These are phyloP conservation scores for Alternaria hordeiaustralica DNA, from an alignment of 2,329 filamentous ascomycete species.

Conservation along the genomic window DNA sequence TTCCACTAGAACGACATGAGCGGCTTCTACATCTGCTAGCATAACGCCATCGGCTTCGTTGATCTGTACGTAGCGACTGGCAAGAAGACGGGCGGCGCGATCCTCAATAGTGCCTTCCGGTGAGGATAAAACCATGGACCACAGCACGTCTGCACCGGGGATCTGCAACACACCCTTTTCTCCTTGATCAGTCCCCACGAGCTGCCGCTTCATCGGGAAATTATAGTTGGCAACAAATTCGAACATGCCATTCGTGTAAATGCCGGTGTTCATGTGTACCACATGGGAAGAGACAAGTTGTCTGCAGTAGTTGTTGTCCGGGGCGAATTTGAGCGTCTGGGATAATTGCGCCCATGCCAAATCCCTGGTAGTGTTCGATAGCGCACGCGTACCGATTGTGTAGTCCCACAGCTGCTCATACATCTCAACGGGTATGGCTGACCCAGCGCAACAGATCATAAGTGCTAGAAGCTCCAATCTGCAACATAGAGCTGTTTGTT, in stretches of 20 bases:
- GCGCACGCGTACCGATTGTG: conserved; percentile 69
- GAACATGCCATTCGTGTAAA: conserved; percentile 67
- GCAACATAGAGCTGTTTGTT: conserved; percentile 36
- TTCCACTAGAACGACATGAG: conserved; percentile 74
- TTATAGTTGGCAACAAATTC: conserved; percentile 64
- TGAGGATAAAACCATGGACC: conserved; percentile 78
- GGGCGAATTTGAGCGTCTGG: conserved; percentile 26
- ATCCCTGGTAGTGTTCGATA: conserved; percentile 66
- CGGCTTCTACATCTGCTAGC: conserved; percentile 58
- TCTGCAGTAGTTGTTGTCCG: conserved; percentile 38
- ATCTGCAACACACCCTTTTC: conserved; percentile 53
- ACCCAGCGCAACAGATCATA: conserved; percentile 67
- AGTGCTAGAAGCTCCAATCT: conserved; percentile 62
- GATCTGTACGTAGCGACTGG: conserved; percentile 72
- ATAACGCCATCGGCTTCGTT: conserved; percentile 48
- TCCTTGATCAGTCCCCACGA: conserved; percentile 22
- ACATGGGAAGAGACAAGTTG: conserved; percentile 58
- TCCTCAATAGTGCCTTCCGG: conserved; percentile 70
- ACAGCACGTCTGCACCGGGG: conserved; percentile 73
- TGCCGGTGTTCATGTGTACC: conserved; percentile 62
- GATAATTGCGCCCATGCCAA: conserved; percentile 66
- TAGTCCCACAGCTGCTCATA: conserved; percentile 73
- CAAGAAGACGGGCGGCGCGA: conserved; percentile 72
- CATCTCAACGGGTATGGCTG: conserved; percentile 67
- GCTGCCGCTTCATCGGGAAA: conserved; percentile 28